Evolutionary conservation across 2,329 filamentous ascomycete species (phyloP).

Genomic region (Fusarium oxysporum): DNA sequence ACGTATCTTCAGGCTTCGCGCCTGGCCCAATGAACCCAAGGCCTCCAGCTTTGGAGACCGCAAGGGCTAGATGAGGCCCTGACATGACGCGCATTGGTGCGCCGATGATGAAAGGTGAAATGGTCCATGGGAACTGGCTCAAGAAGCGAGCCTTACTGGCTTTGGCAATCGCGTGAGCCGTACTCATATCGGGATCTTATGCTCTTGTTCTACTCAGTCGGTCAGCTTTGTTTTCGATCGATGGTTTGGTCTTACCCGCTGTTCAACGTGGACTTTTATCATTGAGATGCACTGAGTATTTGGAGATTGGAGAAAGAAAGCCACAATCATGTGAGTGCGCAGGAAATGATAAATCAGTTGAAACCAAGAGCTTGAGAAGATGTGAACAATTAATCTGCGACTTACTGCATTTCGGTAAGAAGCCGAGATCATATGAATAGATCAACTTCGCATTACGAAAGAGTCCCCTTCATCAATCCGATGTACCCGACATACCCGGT

Average conservation of each 20-base stretch:
- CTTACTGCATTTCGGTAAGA: background rate
- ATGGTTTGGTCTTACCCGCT: background rate
- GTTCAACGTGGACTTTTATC: background rate
- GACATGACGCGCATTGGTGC: conserved; percentile 78
- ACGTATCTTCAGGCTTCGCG: conserved; percentile 49
- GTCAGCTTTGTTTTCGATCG: background rate
- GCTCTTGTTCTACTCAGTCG: background rate
- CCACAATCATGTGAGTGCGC: background rate
- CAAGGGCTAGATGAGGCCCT: conserved; percentile 65
- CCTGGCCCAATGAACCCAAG: conserved; percentile 63
- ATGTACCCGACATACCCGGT: conserved; percentile 19
- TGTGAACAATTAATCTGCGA: background rate
- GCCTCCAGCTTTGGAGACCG: conserved; percentile 78
- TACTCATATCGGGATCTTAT: conserved; percentile 6
- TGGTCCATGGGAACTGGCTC: conserved; percentile 43
- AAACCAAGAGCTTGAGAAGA: background rate
- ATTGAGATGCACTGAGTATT: background rate
- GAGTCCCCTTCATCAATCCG: background rate
- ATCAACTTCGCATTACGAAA: background rate
- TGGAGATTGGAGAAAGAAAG: background rate
- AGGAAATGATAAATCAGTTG: background rate
- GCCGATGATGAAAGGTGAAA: conserved; percentile 64
- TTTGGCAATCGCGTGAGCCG: background rate
- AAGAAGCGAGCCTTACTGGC: conserved; percentile 11
- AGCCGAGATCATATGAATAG: background rate